These are phyloP conservation scores for Leishmania turanica DNA, from an alignment of 208 protist species.

Conservation along the genomic window DNA sequence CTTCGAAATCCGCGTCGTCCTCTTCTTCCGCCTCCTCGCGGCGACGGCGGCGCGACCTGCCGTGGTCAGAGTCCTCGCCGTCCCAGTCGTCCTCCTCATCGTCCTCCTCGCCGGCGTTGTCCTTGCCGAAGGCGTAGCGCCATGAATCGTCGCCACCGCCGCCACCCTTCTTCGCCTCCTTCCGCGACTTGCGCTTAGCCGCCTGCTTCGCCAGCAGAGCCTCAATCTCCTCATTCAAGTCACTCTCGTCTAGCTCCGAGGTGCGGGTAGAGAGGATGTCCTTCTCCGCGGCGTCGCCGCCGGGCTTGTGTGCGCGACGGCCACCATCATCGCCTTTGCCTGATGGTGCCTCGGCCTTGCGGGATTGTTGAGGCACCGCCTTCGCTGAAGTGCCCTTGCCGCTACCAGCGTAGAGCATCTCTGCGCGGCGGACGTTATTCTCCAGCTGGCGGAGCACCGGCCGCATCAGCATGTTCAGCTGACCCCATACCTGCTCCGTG, in stretches of 20 bases:
- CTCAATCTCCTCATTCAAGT: constrained; percentile 85
- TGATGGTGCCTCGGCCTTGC: neutral
- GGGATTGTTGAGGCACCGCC: neutral
- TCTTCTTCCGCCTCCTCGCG: constrained; percentile 24
- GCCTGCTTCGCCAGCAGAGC: constrained; percentile 44
- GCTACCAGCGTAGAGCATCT: constrained; percentile 41
- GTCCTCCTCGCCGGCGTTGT: constrained; percentile 39
- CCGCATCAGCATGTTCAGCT: constrained; percentile 78
- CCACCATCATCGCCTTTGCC: constrained; percentile 1
- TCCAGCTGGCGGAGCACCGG: constrained; percentile 81
- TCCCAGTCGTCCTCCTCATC: constrained; percentile 47
- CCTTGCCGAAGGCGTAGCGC: constrained; percentile 88
- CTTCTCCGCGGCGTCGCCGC: constrained; percentile 9
- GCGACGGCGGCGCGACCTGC: constrained; percentile 35
- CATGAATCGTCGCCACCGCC: constrained; percentile 46
- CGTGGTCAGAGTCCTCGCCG: constrained; percentile 36
- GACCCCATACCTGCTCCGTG: constrained; percentile 89
- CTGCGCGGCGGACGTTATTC: constrained; percentile 55
- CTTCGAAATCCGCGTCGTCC: constrained; percentile 20
- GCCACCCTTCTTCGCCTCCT: constrained; percentile 21
- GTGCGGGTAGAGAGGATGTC: constrained; percentile 34
- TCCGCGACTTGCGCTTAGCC: constrained; percentile 22
- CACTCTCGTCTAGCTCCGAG: constrained; percentile 70
- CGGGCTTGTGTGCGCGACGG: constrained; percentile 7
- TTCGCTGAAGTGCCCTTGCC: neutral